Percentiles rank a stretch among this genome's conserved stretches.
phyloP scores from a whole-genome alignment of 1,284 basidiomycete species.

The Anthracocystis walkeri region DNA sequence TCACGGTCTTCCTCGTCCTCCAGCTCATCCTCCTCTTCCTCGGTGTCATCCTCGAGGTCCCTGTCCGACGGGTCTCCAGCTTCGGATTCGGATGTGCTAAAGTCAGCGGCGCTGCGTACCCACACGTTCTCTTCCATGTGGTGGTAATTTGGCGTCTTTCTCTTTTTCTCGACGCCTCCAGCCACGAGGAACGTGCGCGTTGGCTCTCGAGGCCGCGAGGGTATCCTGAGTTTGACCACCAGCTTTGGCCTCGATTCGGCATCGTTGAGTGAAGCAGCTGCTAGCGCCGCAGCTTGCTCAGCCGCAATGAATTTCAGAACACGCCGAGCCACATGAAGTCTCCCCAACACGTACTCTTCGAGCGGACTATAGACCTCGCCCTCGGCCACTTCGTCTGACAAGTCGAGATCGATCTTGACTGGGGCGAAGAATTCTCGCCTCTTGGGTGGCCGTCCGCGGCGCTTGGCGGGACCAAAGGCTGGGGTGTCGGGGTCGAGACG shows the following conservation, averaged over 20 bases:
- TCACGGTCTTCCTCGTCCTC: slow-evolving; percentile 3
- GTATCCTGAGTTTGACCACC: slow-evolving; percentile 18
- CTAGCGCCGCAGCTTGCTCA: slow-evolving; percentile 6
- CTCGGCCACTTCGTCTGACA: slow-evolving; percentile 26
- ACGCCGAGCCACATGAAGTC: slow-evolving; percentile 17
- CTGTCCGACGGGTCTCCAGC: slow-evolving; percentile 7
- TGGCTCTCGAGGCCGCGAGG: background rate
- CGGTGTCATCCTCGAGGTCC: background rate
- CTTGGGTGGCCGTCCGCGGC: slow-evolving; percentile 32
- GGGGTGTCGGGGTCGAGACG: background rate
- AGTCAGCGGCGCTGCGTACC: slow-evolving; percentile 43
- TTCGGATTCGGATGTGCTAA: slow-evolving; percentile 28
- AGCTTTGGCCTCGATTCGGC: slow-evolving; percentile 7
- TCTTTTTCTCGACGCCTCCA: slow-evolving; percentile 3
- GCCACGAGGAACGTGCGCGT: background rate
- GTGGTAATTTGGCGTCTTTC: slow-evolving; percentile 15
- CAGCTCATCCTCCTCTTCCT: background rate
- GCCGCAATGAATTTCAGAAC: slow-evolving; percentile 21
- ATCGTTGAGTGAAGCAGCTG: background rate
- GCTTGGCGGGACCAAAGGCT: background rate
- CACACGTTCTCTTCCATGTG: slow-evolving; percentile 38
- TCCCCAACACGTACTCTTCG: slow-evolving; percentile 28
- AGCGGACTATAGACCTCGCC: slow-evolving; percentile 29
- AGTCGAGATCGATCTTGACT: slow-evolving; percentile 8
- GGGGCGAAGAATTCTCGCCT: slow-evolving; percentile 4